Conservation (phyloP, 169 alveolate genomes). For the Eimeria zaria region DNA sequence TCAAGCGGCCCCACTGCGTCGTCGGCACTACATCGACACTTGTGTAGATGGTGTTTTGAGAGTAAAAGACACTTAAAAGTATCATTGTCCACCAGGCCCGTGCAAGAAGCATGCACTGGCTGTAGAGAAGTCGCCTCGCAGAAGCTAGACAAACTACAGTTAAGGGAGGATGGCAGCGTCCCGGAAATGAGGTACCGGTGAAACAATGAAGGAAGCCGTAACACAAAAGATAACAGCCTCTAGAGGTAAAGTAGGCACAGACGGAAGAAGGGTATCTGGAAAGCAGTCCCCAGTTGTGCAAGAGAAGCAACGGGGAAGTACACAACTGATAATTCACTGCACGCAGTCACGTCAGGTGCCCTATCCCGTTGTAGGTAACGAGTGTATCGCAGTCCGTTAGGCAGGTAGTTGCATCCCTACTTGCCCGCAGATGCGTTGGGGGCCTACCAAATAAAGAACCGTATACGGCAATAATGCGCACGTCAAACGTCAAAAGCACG, state of each 20-base stretch:
- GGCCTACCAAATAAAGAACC: too few relatives aligned
- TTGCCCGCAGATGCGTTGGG: too few relatives aligned
- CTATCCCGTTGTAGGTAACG: too few relatives aligned
- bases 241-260: not conserved
- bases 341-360: not conserved
- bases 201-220: not conserved
- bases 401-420: not conserved
- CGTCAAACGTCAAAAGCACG: not conserved
- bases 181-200: too few relatives aligned
- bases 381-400: not conserved
- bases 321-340: not conserved
- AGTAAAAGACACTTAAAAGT: not conserved
- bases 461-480: not conserved
- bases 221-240: not conserved
- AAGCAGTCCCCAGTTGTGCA: too few relatives aligned
- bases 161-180: not conserved
- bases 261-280: too few relatives aligned
- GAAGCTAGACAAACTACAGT: not conserved
- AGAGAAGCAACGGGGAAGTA: too few relatives aligned
- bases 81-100: not conserved
- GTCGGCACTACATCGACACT: not conserved
- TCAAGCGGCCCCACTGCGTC: too few relatives aligned
- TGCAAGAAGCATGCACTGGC: not conserved
- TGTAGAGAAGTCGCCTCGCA: not conserved
- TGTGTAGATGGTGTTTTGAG: too few relatives aligned